These are phyloP conservation scores for Alternaria sp. DNA, from an alignment of 2,329 filamentous ascomycete species.

Conservation along the genomic window DNA sequence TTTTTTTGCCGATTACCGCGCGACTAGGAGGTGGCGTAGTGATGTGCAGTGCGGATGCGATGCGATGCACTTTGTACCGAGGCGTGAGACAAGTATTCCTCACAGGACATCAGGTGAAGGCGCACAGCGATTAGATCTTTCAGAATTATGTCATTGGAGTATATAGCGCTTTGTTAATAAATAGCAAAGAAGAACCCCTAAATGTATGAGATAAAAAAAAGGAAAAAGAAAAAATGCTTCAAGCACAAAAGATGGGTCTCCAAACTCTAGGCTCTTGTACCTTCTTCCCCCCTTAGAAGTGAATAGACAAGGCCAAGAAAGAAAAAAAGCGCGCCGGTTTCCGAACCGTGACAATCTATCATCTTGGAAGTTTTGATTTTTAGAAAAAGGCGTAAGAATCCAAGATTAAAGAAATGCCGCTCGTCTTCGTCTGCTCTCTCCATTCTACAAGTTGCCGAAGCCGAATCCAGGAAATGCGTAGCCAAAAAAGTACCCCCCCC, in stretches of 20 bases:
- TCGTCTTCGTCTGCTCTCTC: background rate
- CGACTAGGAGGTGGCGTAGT: no score
- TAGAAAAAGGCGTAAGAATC: background rate
- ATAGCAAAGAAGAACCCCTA: background rate
- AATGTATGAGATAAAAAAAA: background rate
- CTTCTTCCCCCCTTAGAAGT: background rate
- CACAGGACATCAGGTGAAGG: no score
- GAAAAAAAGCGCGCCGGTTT: background rate
- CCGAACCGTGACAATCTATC: constrained; percentile 5
- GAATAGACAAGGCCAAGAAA: background rate
- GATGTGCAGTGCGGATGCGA: no score
- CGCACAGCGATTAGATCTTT: background rate
- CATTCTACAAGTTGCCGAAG: background rate
- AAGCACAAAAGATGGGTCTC: constrained; percentile 1
- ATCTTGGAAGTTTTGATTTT: background rate
- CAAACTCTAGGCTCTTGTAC: background rate
- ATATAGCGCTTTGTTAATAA: constrained; percentile 6
- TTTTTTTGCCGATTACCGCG: no score
- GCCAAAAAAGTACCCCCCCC: background rate
- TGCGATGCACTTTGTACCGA: no score
- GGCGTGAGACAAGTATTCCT: background rate
- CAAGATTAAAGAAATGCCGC: background rate
- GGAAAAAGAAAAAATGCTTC: background rate
- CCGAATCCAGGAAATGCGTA: background rate
- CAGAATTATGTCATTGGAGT: constrained; percentile 6